Evolutionary conservation across 1,284 basidiomycete genomes (phyloP), one percentile per base, ranked within the genome.

Genomic region (Trametes polyzona): DNA sequence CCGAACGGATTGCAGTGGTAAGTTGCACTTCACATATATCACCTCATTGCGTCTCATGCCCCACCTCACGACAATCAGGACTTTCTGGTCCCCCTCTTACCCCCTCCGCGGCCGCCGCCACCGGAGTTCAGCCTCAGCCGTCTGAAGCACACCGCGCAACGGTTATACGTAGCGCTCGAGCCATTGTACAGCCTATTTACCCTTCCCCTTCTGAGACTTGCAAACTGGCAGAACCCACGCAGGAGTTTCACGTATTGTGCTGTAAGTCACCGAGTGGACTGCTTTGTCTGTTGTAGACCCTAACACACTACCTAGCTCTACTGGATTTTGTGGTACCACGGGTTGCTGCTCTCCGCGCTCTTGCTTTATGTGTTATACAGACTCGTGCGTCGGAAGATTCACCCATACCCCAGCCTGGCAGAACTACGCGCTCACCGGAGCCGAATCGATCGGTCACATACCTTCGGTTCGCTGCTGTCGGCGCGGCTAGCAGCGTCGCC

Each of bases 321-420:
- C 60, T 89, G 87, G 87, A 66, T 78, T 23, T 66, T 87, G 17
- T 89, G 87, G 87, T 81, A 80, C 65, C 65, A 80, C 51, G 77
- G 87, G 61, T 65, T 86, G 16, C 73, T 89, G 5, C 70, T 83
- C 12, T 79, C 87, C 16, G 75, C 78, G 4, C 65, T 86, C 32
- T 59, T 84, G 47, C 67, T 81, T 37, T 75, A 78, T 26, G 68
- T 86, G 7, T 63, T 83, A 19, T 81, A 78, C 59, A 65, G 77
- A 26, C 76, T 88, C 40, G 30, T 84, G 17, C 75, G 77, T 27
- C 77, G 79, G 29, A 78, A 76, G 56, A 52, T 87, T 39, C 73
- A 81, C 12, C 76, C 81, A 2, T 82, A 87, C 61, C 86, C 86
- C 6, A 83, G 76, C 24, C 65, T 83, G 8, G 64, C 73, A 37